These are phyloP conservation scores for Paramarasmius palmivorus DNA, from an alignment of 1,284 basidiomycete species.

Conservation along the genomic window DNA sequence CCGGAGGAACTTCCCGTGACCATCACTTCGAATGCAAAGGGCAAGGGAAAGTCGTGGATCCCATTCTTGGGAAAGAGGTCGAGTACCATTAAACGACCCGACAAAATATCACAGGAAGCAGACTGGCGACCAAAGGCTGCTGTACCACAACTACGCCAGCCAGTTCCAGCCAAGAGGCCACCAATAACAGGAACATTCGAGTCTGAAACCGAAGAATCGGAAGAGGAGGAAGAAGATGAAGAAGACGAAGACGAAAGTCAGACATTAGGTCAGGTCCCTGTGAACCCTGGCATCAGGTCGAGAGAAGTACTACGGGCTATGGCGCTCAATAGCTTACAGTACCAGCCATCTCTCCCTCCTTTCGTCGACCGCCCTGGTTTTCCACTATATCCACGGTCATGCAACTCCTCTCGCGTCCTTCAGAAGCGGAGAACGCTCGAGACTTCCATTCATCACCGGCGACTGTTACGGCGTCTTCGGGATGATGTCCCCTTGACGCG, in stretches of 20 bases:
- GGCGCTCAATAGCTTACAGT: conserved; percentile 41
- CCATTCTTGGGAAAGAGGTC: conserved; percentile 50
- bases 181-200: neutral
- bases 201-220: conserved; percentile 1
- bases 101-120: conserved; percentile 9
- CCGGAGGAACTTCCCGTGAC: conserved; percentile 54
- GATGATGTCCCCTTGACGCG: conserved; percentile 33
- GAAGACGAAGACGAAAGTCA: conserved; percentile 20
- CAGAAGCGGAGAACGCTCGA: conserved; percentile 41
- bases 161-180: conserved; percentile 2
- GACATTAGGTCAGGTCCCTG: neutral
- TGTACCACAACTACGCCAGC: conserved; percentile 19
- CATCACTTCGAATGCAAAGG: conserved; percentile 30
- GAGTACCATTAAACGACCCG: conserved; percentile 23
- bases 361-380: conserved; percentile 42
- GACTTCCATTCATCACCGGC: conserved; percentile 48
- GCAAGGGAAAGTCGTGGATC: conserved; percentile 44
- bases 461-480: conserved; percentile 49
- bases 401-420: conserved; percentile 42
- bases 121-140: conserved; percentile 11
- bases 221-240: conserved; percentile 1
- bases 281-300: neutral
- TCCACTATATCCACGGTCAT: conserved; percentile 67
- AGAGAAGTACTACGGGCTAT: conserved; percentile 29
- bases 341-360: conserved; percentile 48